Conservation (phyloP, 345 rosid genomes). For the Pugionium cornutum region DNA sequence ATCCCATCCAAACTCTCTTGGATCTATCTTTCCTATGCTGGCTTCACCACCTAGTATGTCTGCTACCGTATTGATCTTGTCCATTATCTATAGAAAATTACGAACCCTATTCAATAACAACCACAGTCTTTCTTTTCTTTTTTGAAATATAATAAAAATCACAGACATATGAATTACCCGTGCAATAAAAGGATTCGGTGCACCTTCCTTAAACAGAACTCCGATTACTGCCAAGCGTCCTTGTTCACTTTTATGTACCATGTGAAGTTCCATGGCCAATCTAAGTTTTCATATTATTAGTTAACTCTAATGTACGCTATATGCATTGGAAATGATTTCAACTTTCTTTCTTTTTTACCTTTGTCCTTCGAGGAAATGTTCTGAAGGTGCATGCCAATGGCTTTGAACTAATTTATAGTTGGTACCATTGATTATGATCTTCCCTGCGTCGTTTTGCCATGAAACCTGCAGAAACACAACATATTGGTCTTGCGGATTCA, state of each 20-base stretch:
- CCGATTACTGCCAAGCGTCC: conserved; percentile 53
- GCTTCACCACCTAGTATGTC: conserved; percentile 25
- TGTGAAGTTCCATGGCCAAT: conserved; percentile 64
- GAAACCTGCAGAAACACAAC: conserved; percentile 27
- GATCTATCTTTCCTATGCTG: conserved; percentile 52
- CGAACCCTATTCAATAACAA: neutral
- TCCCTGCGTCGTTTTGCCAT: conserved; percentile 40
- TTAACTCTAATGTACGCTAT: neutral
- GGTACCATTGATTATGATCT: conserved; percentile 52
- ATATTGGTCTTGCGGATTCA: conserved; percentile 18
- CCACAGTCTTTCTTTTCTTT: too few relatives aligned
- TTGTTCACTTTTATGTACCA: conserved; percentile 48
- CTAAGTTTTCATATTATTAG: conserved; percentile 3
- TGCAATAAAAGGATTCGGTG: conserved; percentile 60
- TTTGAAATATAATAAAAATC: neutral
- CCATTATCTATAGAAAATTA: conserved; percentile 2
- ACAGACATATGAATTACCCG: conserved; percentile 38
- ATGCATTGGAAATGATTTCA: neutral
- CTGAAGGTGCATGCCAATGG: conserved; percentile 84
- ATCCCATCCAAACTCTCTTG: conserved; percentile 48
- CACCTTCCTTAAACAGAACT: conserved; percentile 59
- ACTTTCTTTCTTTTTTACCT: conserved; percentile 37
- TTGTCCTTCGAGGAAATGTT: conserved; percentile 58
- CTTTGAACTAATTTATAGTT: conserved; percentile 47
- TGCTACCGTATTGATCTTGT: conserved; percentile 23